phyloP scores from a whole-genome alignment of 306 rosid genomes.

The Chamaecrista fasciculata region DNA sequence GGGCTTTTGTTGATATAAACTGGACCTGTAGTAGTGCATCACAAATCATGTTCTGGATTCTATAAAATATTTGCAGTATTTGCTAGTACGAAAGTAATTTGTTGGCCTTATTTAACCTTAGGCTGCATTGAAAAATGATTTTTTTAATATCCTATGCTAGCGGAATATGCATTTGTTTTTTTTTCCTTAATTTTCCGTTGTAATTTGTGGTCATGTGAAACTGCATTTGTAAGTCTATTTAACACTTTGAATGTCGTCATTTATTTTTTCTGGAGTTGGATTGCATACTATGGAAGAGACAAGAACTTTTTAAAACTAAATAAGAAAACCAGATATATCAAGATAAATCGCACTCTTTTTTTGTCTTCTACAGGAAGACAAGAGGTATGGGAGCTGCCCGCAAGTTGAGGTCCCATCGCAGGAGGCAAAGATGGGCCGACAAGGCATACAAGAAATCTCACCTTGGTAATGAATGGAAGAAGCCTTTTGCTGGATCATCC shows the following conservation, averaged over 20 bases:
- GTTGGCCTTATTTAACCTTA: not conserved
- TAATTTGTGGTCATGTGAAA: not conserved
- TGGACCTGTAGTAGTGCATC: not conserved
- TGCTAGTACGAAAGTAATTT: not conserved
- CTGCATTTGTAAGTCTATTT: not conserved
- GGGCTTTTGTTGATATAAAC: not conserved
- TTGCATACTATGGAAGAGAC: not conserved
- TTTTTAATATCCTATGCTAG: not conserved
- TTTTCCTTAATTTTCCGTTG: not conserved
- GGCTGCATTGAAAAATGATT: not conserved
- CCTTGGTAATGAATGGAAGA: conserved; percentile 84
- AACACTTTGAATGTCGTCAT: not conserved
- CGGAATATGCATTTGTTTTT: not conserved
- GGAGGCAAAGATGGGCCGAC: conserved; percentile 69
- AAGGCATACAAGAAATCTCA: conserved; percentile 72
- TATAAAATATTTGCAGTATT: not conserved
- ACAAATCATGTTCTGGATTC: not conserved
- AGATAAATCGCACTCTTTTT: not conserved
- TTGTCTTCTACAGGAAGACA: conserved; percentile 49
- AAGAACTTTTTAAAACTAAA: not conserved
- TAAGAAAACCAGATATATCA: not conserved
- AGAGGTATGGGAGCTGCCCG: conserved; percentile 80
- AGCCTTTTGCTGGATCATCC: conserved; percentile 86
- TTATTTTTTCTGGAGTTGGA: not conserved
- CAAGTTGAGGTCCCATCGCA: conserved; percentile 63